These are phyloP conservation scores for Trichophyton simii DNA, from an alignment of 2,329 filamentous ascomycete genomes.

Conservation along the genomic window DNA sequence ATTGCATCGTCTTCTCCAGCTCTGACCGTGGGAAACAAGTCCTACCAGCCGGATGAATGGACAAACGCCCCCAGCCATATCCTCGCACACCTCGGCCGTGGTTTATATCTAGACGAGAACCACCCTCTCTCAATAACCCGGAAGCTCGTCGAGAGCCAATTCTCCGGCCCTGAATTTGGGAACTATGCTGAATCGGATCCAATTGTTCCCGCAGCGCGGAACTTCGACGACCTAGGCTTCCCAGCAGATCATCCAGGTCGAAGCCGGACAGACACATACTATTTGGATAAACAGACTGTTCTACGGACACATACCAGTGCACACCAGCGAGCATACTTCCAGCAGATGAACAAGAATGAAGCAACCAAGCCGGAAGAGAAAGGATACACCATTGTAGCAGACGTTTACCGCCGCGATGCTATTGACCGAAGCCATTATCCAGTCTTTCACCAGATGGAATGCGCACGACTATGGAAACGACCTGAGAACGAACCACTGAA, in stretches of 20 bases:
- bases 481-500: conserved; percentile 23
- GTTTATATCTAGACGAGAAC: conserved; percentile 78
- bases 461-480: conserved; percentile 78
- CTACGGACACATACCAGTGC: conserved; percentile 89
- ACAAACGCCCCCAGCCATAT: conserved; percentile 74
- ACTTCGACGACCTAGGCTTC: conserved; percentile 96
- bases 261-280: conserved; percentile 84
- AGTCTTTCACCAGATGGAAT: conserved; percentile 98
- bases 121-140: conserved; percentile 87
- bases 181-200: conserved; percentile 70
- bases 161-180: conserved; percentile 58
- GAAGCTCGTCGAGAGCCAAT: conserved; percentile 81
- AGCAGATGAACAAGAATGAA: conserved; percentile 42
- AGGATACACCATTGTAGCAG: conserved; percentile 82
- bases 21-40: background rate
- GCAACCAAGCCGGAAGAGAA: conserved; percentile 31
- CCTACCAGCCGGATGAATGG: conserved; percentile 54
- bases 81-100: conserved; percentile 57
- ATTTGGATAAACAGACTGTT: conserved; percentile 72
- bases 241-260: conserved; percentile 77
- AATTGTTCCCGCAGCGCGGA: conserved; percentile 71
- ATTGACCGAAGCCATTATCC: conserved; percentile 93
- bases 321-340: conserved; percentile 78
- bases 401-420: conserved; percentile 90
- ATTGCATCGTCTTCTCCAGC: background rate